Base-by-base conservation (phyloP, 2,329 filamentous ascomycete genomes). In the Cordyceps militaris region DNA sequence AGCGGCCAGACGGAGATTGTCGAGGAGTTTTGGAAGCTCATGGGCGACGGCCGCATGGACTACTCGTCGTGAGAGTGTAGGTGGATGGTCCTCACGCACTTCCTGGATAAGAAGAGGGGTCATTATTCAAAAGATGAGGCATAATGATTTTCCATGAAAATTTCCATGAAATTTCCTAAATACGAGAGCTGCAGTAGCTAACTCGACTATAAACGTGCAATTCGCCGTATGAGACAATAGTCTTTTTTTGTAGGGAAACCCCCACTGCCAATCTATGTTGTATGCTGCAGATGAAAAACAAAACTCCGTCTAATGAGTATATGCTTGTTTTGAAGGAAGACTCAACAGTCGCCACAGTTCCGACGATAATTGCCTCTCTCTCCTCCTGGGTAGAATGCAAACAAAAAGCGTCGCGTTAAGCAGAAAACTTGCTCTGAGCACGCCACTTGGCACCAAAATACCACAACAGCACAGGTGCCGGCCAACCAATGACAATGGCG, bases 11-110 rank as follows among this genome's bases (percentile, higher is more conserved):
- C 76, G 70, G 80, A 81, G 69, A 73, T 87, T 50, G 76, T 86
- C 3, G 75, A 86, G 66, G 83, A 86, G 74, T 80, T 88, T 59
- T 88, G 85, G 85, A 68, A 66, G 1, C 76, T 84, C 4, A 74
- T 87, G 60, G 83, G 82, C 1, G 78, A 82, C 16, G 71, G 73
- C 1, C 75, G 63, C 65, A 70, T 86, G 73, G 76, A 78, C 14
- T 83, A 82, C 60, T 64, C 65, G 9, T 64, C 68, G 47, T 59
- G 23, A 56, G 32, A 42, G 34, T 13, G 11, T 24, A 24, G 11
- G n/a, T 23, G 19, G 23, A 19, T 11, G n/a, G 51, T 3, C 14
- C 6, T 4, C 13, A 19, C 1, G 19, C 13, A 1, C 19, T 32
- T 5, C n/a, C 6, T 21, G 32, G 2, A 70, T 52, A 36, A 26